Conservation (phyloP, 768 basidiomycete species). For the Collybia sp. region DNA sequence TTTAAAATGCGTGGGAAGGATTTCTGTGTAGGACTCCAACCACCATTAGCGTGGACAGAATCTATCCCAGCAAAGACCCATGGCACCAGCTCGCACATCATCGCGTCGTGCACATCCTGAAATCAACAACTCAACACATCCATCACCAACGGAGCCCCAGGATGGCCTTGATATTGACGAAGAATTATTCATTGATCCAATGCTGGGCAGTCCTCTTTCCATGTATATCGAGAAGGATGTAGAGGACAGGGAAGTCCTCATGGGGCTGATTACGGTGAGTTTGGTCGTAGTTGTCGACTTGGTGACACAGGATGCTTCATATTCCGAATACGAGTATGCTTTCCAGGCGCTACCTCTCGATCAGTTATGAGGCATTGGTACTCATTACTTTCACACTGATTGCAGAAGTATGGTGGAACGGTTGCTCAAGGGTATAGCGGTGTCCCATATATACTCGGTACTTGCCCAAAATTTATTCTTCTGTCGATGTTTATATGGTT, state of each 20-base stretch:
- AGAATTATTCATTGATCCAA: slow-evolving; percentile 75
- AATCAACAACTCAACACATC: slow-evolving; percentile 30
- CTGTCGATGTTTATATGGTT: slow-evolving; percentile 5
- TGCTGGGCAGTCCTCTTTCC: slow-evolving; percentile 70
- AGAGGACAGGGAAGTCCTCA: slow-evolving; percentile 57
- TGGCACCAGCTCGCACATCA: slow-evolving; percentile 72
- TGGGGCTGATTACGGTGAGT: slow-evolving; percentile 65
- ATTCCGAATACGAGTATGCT: no score
- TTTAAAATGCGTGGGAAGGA: slow-evolving; percentile 16
- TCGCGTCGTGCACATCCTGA: slow-evolving; percentile 36
- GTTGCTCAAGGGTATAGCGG: slow-evolving; percentile 75
- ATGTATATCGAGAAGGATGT: slow-evolving; percentile 84
- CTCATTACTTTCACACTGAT: slow-evolving; percentile 8
- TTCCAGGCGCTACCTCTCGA: not conserved
- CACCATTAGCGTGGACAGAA: slow-evolving; percentile 34
- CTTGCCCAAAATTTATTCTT: slow-evolving; percentile 16
- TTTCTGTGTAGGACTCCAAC: slow-evolving; percentile 40
- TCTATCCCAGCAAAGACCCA: slow-evolving; percentile 55
- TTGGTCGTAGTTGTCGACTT: slow-evolving; percentile 5
- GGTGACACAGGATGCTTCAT: no score
- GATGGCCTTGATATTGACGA: slow-evolving; percentile 28
- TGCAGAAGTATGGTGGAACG: slow-evolving; percentile 71
- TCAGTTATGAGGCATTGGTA: not conserved
- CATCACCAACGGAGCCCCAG: slow-evolving; percentile 20
- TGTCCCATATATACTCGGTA: slow-evolving; percentile 77